Evolutionary conservation across 202 grass and related monocot genomes (phyloP), one percentile per base, ranked within the genome.

Genomic region (Hordeum pubiflorum): DNA sequence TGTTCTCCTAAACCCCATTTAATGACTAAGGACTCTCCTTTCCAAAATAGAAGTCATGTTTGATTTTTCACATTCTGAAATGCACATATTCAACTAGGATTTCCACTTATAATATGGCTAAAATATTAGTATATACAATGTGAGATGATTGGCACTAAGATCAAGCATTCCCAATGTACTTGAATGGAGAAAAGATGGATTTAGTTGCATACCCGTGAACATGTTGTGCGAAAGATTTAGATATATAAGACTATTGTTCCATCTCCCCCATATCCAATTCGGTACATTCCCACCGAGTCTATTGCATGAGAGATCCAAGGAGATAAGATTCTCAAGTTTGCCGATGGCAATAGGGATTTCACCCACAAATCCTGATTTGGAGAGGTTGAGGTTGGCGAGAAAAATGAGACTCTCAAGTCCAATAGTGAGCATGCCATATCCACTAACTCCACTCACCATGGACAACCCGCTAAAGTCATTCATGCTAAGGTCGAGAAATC

Each of bases 271-370:
- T 52, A 92, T 26, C 93, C 77, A 88, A 0, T 62, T 52, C 60
- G 89, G 89, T 75, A 95, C 73, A 3, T 4, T 15, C 12, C 76
- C 82, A 14, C 24, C 10, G 10, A 95, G 82, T 38, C 83, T 67
- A 59, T 92, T 95, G 68, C 59, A 80, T 1, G 93, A 96, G 15
- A 96, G 87, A 63, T 92, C 80, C 18, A 94, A 39, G 23, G 58
- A 76, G 71, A 83, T 17, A 24, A 83, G 64, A 2, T 76, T 67
- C 41, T 57, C 64, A 27, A 83, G 69, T 6, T 75, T 32, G 10
- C 63, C 69, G 6, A 83, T 83, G 69, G 13, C 56, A 65, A 83
- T 76, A 23, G 69, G 80, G 3, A 83, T 52, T 18, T 65, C 36
- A 23, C 69, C 69, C 8, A 37, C 8, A 75, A 48, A 15, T 12